Evolutionary conservation across 176 grass and related monocot species (phyloP), one percentile per base, ranked within the genome.

Genomic region (Musa acuminata): DNA sequence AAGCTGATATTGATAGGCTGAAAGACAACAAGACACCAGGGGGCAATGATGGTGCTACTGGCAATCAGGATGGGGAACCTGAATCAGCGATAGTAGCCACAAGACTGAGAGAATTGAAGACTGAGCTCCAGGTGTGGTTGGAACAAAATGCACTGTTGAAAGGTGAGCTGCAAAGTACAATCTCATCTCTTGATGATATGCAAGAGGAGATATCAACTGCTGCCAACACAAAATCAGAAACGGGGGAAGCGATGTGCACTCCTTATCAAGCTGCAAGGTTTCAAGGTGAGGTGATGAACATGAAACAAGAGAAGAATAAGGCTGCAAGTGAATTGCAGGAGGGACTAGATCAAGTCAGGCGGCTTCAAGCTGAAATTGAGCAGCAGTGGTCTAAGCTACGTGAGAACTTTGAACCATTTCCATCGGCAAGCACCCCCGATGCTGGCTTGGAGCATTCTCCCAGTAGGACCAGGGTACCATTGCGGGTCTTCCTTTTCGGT

Each of bases 241-340:
- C 55, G 0, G 73, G 65, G 23, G 70, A 71, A 49, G 19, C 26
- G 43, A 69, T 29, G 20, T 87, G 90, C 69, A 88, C 83, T 57
- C 79, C 85, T 11, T 87, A 93, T 49, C 84, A 97, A 50, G 87
- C 84, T 60, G 94, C 87, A 71, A 97, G 83, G 65, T 90, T 93
- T 35, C 84, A 89, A 81, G 94, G 94, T 50, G 90, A 93, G 71
- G 81, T 97, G 20, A 71, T 85, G 19, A 93, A 87, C 80, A 97
- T 97, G 94, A 85, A 87, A 78, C 87, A 93, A 55, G 90, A 93
- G 82, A 97, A 93, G 49, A 90, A 78, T 19, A 97, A 90, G 75
- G 84, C 90, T 16, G 77, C 78, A 20, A 70, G 83, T 35, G 90
- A 93, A 55, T 63, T 98, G 63, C 81, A 86, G 72, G 64, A 76